Base-by-base conservation (phyloP, 352 stramenopile genomes). In the Blastocystis hominis region DNA sequence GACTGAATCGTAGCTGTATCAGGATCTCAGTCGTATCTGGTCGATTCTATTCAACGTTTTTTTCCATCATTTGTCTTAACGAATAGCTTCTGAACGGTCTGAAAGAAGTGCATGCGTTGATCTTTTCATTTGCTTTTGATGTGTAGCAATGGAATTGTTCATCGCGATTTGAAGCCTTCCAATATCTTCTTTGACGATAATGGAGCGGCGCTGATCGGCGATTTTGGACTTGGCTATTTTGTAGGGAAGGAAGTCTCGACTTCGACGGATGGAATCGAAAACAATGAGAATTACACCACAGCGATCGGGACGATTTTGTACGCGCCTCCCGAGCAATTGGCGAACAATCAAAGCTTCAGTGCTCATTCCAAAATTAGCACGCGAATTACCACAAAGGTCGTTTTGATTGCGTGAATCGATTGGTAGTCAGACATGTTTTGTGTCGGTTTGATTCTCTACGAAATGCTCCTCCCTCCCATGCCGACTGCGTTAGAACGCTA, bases 401-500 rank as follows among this genome's bases (percentile, higher is more conserved):
- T 4, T 7, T 15, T 47, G 66, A 55, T 5, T 53, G 38, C 9
- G n/a, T 3, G 3, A 4, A 5, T 30, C 55, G 66, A 76, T 15
- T 13, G 30, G 40, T 53, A 76, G 66, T 38, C 66, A 3, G 94
- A 97, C 91, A 93, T 96, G 6, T 97, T 94, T 93, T 94, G 91
- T n/a, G 91, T 96, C 70, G 94, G 94, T 24, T 93, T 97, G 36
- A 96, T 97, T 59, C 96, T 94, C 86, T 97, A 93, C 88, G 94
- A 97, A 89, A 97, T 97, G 93, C 78, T 97, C 4, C 97, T 94
- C 88, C 66, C 66, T 42, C 66, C 66, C 20, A 56, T 76, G 36
- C 36, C 20, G 40, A 76, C 66, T 2, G 5, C 13, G n/a, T 53
- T 10, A 20, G 66, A 76, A 30, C 53, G 55, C n/a, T 10, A 5